These are phyloP conservation scores for Phytopythium mirpurense DNA, from an alignment of 352 stramenopile species.

Conservation along the genomic window DNA sequence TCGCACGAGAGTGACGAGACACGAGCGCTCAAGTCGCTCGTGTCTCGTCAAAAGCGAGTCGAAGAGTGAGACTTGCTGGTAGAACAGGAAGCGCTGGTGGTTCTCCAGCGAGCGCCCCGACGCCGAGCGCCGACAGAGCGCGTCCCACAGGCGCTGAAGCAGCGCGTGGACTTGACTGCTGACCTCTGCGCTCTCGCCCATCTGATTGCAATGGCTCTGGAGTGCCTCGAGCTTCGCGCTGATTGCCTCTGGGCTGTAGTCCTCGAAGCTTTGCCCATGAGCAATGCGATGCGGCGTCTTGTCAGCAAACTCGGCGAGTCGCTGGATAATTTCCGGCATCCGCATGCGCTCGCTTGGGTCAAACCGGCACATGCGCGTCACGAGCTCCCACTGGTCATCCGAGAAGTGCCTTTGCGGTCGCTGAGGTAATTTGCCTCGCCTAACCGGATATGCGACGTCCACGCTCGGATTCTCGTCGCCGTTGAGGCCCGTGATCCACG, in stretches of 20 bases:
- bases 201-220: neutral
- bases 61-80: neutral
- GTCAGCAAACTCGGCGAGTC: neutral
- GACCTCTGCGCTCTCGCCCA: neutral
- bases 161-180: neutral
- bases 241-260: neutral
- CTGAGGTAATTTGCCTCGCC: neutral
- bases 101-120: too few species aligned
- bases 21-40: too few species aligned
- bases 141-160: neutral
- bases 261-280: neutral
- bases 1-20: too few species aligned
- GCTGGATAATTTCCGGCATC: neutral
- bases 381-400: neutral
- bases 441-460: neutral
- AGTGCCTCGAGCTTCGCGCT: neutral
- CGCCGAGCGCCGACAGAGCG: neutral
- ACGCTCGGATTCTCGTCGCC: neutral
- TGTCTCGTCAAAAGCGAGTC: neutral
- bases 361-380: conserved; percentile 1
- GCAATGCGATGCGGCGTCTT: neutral
- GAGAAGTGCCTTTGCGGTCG: neutral
- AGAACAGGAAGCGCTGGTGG: neutral
- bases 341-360: neutral
- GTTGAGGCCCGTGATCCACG: too few species aligned